Percentiles rank a stretch among this genome's conserved stretches.
Conservation (phyloP, 2,329 filamentous ascomycete species). For the Fusarium tanahbumbuense region DNA sequence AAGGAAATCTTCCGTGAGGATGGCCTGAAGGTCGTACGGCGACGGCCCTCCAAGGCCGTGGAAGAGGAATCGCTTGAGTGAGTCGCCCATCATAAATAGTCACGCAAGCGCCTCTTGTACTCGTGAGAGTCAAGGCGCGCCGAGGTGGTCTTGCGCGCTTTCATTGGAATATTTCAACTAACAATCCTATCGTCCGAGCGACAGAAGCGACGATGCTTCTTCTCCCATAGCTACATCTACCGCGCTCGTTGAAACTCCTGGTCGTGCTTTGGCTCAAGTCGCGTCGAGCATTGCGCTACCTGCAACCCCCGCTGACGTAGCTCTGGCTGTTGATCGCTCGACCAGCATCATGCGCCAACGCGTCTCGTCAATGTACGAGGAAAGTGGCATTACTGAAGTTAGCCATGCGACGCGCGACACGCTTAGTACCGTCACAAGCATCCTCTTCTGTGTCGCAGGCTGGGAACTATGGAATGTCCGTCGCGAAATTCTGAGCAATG, state of each 20-base stretch:
- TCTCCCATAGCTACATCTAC: conserved; percentile 53
- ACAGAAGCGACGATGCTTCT: conserved; percentile 47
- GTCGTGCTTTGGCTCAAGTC: conserved; percentile 65
- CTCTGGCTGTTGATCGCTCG: conserved; percentile 78
- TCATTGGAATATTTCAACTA: conserved; percentile 20
- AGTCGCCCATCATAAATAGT: conserved; percentile 45
- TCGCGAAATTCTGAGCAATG: conserved; percentile 75
- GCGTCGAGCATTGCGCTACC: conserved; percentile 76
- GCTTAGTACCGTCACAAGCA: conserved; percentile 77
- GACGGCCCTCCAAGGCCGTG: conserved; percentile 58
- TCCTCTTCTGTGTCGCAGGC: conserved; percentile 74
- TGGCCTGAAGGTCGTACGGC: conserved; percentile 58
- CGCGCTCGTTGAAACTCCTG: conserved; percentile 62
- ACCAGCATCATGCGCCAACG: conserved; percentile 74
- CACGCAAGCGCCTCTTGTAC: conserved; percentile 20
- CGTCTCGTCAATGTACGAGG: conserved; percentile 71
- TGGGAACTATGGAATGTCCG: conserved; percentile 80
- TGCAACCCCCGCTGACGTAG: conserved; percentile 82
- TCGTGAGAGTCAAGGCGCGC: conserved; percentile 22
- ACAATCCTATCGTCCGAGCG: conserved; percentile 14
- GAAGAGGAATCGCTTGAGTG: conserved; percentile 61
- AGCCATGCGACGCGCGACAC: conserved; percentile 74
- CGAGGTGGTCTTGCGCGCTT: conserved; percentile 5
- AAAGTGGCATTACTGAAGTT: conserved; percentile 73
- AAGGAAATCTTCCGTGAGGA: conserved; percentile 58